Evolutionary conservation across 768 basidiomycete species (phyloP).

Genomic region (Leccinum longicurvipes): DNA sequence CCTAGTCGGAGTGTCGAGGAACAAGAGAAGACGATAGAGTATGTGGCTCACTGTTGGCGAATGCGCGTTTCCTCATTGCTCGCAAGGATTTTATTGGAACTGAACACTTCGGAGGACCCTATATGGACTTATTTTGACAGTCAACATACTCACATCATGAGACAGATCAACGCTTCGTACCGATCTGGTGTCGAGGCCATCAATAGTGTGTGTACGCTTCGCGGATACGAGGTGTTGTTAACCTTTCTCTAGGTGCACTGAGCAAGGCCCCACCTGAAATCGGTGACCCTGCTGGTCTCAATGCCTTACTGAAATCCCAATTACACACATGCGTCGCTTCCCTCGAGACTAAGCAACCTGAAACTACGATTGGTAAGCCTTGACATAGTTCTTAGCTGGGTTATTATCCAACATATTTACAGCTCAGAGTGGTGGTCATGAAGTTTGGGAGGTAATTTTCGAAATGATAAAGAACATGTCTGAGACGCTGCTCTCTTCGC

Average conservation of each 20-base stretch:
- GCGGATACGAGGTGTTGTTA: not conserved
- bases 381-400: not conserved
- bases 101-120: conserved; percentile 85
- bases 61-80: conserved; percentile 8
- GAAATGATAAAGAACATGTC: conserved; percentile 84
- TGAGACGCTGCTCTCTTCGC: conserved; percentile 75
- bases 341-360: conserved; percentile 62
- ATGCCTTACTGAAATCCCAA: conserved; percentile 48
- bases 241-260: conserved; percentile 40
- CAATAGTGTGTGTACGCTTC: conserved; percentile 35
- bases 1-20: conserved; percentile 80
- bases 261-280: conserved; percentile 39
- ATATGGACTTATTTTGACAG: conserved; percentile 95
- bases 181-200: conserved; percentile 49
- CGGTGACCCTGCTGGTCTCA: conserved; percentile 37
- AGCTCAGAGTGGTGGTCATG: conserved; percentile 71
- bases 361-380: conserved; percentile 54
- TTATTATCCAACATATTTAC: not conserved
- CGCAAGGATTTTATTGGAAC: conserved; percentile 78
- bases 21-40: conserved; percentile 97
- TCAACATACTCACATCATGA: conserved; percentile 84
- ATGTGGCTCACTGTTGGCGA: conserved; percentile 24
- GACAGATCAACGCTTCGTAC: conserved; percentile 67
- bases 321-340: conserved; percentile 58
- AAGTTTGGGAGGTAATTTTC: conserved; percentile 78